Percentiles rank a stretch among this genome's conserved stretches.
Evolutionary conservation across 225 moss, liverwort and hornwort genomes (phyloP).

Genomic region (Physcomitrium patens): DNA sequence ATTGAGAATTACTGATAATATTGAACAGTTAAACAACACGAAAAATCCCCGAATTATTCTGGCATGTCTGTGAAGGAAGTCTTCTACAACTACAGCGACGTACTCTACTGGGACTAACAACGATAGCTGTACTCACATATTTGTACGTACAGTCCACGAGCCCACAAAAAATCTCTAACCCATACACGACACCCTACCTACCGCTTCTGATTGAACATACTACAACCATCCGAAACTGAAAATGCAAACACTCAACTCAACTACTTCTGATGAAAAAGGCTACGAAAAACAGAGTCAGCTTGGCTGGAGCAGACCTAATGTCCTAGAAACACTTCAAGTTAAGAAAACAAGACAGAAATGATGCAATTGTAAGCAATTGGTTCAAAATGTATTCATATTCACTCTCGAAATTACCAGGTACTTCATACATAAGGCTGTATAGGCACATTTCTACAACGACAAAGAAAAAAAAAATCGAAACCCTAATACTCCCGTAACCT

Average conservation of each 20-base stretch:
- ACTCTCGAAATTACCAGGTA: neutral
- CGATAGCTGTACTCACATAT: neutral
- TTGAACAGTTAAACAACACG: neutral
- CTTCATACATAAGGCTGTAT: neutral
- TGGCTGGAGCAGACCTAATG: conserved; percentile 9
- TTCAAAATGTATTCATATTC: neutral
- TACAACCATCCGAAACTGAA: neutral
- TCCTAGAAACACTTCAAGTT: neutral
- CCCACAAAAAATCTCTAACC: neutral
- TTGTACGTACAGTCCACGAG: conserved; percentile 18
- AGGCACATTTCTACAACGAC: neutral
- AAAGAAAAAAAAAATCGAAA: conserved; percentile 13
- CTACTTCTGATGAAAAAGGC: neutral
- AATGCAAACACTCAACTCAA: neutral
- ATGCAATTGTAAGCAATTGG: neutral
- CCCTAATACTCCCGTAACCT: conserved; percentile 29
- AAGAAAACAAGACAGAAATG: neutral
- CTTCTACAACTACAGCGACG: neutral
- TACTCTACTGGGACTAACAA: neutral
- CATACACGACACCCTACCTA: neutral
- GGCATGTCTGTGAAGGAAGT: neutral
- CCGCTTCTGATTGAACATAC: neutral
- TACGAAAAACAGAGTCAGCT: neutral
- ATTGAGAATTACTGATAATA: neutral
- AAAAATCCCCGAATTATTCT: neutral